phyloP scores from a whole-genome alignment of 306 rosid species.

The Glycine soja region DNA sequence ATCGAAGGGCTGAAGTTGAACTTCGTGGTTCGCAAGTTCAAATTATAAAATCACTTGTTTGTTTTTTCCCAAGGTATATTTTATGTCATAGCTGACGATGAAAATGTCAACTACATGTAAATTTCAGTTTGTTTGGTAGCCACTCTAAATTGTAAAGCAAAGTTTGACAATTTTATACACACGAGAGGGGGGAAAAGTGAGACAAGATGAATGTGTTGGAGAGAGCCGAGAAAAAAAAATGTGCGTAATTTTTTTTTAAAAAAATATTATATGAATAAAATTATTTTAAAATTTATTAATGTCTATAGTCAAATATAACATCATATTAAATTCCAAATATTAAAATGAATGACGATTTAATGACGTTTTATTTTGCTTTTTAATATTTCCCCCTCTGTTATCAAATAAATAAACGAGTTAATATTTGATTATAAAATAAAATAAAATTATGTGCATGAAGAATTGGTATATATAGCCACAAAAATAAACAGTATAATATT shows the following conservation, averaged over 20 bases:
- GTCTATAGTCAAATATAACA: background rate
- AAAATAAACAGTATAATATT: background rate
- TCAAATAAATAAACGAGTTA: background rate
- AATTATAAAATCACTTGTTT: background rate
- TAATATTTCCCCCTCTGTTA: background rate
- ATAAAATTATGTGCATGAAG: slow-evolving; percentile 9
- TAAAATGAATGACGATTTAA: background rate
- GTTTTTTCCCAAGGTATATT: slow-evolving; percentile 7
- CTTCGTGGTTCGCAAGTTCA: background rate
- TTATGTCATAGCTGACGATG: background rate
- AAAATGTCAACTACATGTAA: background rate
- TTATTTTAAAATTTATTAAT: background rate
- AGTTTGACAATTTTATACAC: slow-evolving; percentile 15
- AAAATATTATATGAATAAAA: background rate
- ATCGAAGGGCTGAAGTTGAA: background rate
- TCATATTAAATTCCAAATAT: background rate
- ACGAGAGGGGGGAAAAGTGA: background rate
- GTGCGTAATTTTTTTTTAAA: background rate
- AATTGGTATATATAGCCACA: background rate
- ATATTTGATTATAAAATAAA: background rate
- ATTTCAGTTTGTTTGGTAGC: background rate
- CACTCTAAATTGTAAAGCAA: background rate
- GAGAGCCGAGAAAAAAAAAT: background rate
- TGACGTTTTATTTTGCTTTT: background rate
- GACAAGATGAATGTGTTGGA: background rate